Evolutionary conservation across 768 basidiomycete species (phyloP).

Genomic region (Kwoniella pini): DNA sequence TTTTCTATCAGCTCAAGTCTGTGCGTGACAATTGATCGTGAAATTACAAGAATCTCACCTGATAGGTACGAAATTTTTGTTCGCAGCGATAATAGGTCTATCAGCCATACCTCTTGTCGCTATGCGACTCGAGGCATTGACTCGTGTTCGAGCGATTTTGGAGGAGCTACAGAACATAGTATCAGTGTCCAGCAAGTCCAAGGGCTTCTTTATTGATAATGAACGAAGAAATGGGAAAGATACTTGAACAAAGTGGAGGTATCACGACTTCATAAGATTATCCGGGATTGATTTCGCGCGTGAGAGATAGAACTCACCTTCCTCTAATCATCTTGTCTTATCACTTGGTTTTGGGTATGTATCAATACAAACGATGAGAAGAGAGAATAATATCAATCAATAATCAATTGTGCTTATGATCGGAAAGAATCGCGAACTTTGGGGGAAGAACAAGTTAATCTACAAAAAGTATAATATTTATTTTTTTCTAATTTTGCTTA

Average conservation of each 20-base stretch:
- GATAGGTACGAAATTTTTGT: conserved; percentile 44
- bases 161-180: conserved; percentile 1
- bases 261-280: neutral
- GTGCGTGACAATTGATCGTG: neutral
- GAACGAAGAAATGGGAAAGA: neutral
- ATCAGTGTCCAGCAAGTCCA: too few relatives aligned
- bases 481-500: neutral
- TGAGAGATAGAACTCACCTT: conserved; percentile 9
- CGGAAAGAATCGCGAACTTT: conserved; percentile 10
- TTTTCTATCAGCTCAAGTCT: neutral
- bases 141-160: conserved; percentile 1
- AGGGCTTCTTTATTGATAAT: neutral
- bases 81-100: conserved; percentile 5
- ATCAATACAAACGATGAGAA: too few relatives aligned
- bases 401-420: neutral
- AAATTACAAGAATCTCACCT: conserved; percentile 13
- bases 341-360: too few relatives aligned
- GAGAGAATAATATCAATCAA: too few relatives aligned
- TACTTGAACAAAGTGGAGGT: conserved; percentile 11
- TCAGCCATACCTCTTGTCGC: neutral
- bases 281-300: neutral
- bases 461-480: neutral
- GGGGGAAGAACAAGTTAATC: too few relatives aligned
- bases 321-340: conserved; percentile 17
- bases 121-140: neutral